Evolutionary conservation across 2,329 filamentous ascomycete species (phyloP).

Genomic region (Colletotrichum brevisporum): DNA sequence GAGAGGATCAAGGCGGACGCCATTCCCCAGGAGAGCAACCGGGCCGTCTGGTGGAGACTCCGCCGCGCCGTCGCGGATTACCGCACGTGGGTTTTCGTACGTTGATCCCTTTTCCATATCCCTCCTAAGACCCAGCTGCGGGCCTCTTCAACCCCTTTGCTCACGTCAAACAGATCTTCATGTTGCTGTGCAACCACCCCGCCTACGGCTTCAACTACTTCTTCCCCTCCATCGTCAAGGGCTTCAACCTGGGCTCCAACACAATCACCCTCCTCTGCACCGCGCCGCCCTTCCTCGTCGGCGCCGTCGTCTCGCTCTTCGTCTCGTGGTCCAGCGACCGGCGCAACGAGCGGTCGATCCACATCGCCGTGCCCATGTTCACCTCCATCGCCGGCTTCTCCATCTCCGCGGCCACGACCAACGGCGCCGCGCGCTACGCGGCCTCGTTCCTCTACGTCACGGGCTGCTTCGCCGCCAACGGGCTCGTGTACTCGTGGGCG

Average conservation of each 20-base stretch:
- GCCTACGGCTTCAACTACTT: constrained; percentile 53
- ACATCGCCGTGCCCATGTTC: constrained; percentile 69
- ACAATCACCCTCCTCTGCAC: constrained; percentile 67
- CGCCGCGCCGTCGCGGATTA: constrained; percentile 57
- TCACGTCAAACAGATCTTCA: constrained; percentile 15
- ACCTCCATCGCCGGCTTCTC: constrained; percentile 70
- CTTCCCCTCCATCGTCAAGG: constrained; percentile 66
- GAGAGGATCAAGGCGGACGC: constrained; percentile 51
- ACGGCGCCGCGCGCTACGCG: constrained; percentile 65
- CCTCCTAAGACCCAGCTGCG: not conserved
- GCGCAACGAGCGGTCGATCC: constrained; percentile 72
- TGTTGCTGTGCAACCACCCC: constrained; percentile 39
- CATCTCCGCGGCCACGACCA: constrained; percentile 68
- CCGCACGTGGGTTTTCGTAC: constrained; percentile 59
- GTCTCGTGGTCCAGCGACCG: constrained; percentile 74
- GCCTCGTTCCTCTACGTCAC: constrained; percentile 60
- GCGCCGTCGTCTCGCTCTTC: constrained; percentile 67
- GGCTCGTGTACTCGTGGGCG: constrained; percentile 52
- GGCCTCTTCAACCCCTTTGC: not conserved
- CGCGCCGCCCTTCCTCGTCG: constrained; percentile 69
- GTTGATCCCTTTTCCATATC: not conserved
- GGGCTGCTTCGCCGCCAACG: constrained; percentile 52
- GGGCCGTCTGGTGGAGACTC: constrained; percentile 54
- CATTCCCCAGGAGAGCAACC: constrained; percentile 42
- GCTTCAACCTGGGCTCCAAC: constrained; percentile 67